These are phyloP conservation scores for Crucibulum laeve DNA, from an alignment of 768 basidiomycete species.

Conservation along the genomic window DNA sequence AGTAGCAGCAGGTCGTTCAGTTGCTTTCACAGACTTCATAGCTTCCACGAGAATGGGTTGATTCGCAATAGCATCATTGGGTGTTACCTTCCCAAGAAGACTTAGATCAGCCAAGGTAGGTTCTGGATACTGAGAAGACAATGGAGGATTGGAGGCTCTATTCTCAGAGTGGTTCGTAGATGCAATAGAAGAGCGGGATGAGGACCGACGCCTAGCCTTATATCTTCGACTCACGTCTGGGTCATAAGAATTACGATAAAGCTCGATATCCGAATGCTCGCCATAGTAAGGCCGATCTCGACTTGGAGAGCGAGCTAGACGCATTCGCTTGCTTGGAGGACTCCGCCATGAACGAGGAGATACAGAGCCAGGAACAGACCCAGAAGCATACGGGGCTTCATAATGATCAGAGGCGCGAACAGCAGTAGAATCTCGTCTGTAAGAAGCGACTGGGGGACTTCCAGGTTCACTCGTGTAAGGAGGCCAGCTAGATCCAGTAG, in stretches of 20 bases:
- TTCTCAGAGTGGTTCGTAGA: conserved; percentile 43
- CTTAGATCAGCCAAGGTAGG: neutral
- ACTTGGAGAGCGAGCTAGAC: conserved; percentile 12
- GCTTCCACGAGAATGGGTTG: too few relatives aligned
- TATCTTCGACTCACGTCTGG: conserved; percentile 25
- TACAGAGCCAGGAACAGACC: conserved; percentile 23
- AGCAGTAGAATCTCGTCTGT: conserved; percentile 20
- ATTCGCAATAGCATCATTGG: too few relatives aligned
- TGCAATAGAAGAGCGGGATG: conserved; percentile 55
- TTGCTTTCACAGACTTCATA: too few relatives aligned
- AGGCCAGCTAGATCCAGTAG: conserved; percentile 2
- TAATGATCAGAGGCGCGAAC: conserved; percentile 19
- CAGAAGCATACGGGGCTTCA: conserved; percentile 20
- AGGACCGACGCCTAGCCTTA: too few relatives aligned
- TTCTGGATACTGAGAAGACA: neutral
- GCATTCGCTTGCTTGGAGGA: conserved; percentile 8
- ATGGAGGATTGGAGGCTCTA: conserved; percentile 1
- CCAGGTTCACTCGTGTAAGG: conserved; percentile 1
- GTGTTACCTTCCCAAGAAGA: too few relatives aligned
- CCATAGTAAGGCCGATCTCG: conserved; percentile 10
- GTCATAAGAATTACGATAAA: neutral
- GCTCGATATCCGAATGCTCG: neutral
- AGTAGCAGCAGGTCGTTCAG: too few relatives aligned
- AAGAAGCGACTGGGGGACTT: conserved; percentile 18
- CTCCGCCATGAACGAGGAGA: conserved; percentile 11